Evolutionary conservation across 1,139 yeast species (phyloP).

Genomic region (Candida glucosophila): DNA sequence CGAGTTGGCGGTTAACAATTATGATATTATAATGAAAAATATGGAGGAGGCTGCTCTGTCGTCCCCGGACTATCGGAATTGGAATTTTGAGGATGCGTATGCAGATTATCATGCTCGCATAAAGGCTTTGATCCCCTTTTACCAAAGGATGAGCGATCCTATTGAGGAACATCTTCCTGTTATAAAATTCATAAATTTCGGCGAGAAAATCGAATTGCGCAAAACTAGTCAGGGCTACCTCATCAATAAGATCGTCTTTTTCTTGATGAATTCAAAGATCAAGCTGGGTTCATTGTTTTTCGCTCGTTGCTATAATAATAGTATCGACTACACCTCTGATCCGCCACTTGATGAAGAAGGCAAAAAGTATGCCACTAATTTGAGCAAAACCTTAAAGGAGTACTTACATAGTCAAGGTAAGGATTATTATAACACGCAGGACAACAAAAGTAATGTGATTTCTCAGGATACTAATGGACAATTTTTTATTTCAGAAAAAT

Average conservation of each 20-base stretch:
- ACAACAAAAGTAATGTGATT: no score
- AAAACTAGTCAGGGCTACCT: slow-evolving; percentile 81
- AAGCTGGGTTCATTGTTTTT: slow-evolving; percentile 82
- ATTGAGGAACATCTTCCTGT: slow-evolving; percentile 51
- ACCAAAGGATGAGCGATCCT: slow-evolving; percentile 37
- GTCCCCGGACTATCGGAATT: slow-evolving; percentile 78
- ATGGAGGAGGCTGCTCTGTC: slow-evolving; percentile 74
- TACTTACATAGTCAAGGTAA: slow-evolving; percentile 24
- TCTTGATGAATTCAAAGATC: slow-evolving; percentile 78
- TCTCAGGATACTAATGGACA: no score
- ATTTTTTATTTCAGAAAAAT: no score
- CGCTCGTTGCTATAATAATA: slow-evolving; percentile 69
- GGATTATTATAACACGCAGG: slow-evolving; percentile 2
- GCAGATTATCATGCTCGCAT: slow-evolving; percentile 52
- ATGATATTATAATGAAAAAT: slow-evolving; percentile 58
- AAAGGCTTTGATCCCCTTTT: slow-evolving; percentile 40
- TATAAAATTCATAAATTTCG: slow-evolving; percentile 82
- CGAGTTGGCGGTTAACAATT: slow-evolving; percentile 79
- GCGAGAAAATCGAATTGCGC: slow-evolving; percentile 76
- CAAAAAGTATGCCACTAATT: slow-evolving; percentile 38
- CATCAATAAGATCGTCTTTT: slow-evolving; percentile 81
- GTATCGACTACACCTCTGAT: slow-evolving; percentile 47
- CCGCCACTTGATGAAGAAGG: slow-evolving; percentile 63
- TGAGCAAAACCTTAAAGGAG: slow-evolving; percentile 27
- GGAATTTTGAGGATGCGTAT: slow-evolving; percentile 59